Percentiles rank a stretch among this genome's conserved stretches.
phyloP scores from a whole-genome alignment of 495 filamentous ascomycete genomes.

The Aspergillus asperescens region DNA sequence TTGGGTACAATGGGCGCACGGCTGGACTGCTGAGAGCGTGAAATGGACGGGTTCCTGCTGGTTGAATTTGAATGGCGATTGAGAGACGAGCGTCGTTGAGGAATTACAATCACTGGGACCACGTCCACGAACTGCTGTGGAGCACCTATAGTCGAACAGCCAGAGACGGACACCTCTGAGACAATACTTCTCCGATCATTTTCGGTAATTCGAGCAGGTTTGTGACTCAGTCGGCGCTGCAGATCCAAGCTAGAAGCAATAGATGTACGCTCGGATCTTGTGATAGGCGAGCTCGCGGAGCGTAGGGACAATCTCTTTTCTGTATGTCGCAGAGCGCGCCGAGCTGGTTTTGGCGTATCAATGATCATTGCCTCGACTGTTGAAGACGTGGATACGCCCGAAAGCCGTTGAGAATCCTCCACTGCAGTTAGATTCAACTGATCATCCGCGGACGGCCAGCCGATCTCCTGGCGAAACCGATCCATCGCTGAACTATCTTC shows the following conservation, averaged over 20 bases:
- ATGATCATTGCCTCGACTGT: conserved; percentile 70
- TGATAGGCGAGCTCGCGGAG: conserved; percentile 46
- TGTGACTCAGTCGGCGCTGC: conserved; percentile 46
- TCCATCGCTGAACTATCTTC: conserved; percentile 32
- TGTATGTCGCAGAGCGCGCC: conserved; percentile 58
- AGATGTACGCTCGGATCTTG: conserved; percentile 41
- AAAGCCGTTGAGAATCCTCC: conserved; percentile 44
- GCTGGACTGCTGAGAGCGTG: conserved; percentile 28
- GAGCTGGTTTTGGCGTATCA: conserved; percentile 48
- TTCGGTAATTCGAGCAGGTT: conserved; percentile 43
- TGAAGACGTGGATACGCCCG: conserved; percentile 59
- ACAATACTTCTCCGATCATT: conserved; percentile 51
- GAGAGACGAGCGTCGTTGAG: conserved; percentile 61
- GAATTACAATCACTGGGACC: conserved; percentile 68
- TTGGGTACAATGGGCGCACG: conserved; percentile 32
- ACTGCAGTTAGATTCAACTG: conserved; percentile 25
- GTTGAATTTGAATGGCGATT: conserved; percentile 40
- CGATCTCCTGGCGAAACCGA: conserved; percentile 36
- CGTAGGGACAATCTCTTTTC: conserved; percentile 59
- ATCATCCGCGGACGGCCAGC: conserved; percentile 37
- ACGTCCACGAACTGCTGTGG: conserved; percentile 48
- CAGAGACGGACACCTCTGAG: conserved; percentile 53
- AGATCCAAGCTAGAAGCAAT: conserved; percentile 36
- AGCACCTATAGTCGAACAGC: conserved; percentile 43
- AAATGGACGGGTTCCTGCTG: conserved; percentile 35